Evolutionary conservation across 2,329 filamentous ascomycete genomes (phyloP).

Genomic region (Rugonectria rugulosa): DNA sequence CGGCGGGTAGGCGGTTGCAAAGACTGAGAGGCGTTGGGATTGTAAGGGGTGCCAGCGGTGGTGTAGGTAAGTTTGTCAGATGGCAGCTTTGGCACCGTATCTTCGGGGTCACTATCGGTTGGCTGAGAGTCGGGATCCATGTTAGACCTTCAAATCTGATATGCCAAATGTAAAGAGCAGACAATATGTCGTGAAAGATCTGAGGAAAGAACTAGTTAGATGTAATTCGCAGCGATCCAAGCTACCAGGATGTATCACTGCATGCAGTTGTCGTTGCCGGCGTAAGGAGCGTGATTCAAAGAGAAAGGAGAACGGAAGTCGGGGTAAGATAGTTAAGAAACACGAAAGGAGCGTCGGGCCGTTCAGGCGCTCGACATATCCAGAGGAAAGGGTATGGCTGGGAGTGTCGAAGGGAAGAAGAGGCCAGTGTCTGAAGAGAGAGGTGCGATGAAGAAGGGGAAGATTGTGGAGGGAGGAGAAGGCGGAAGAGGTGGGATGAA

Average conservation of each 20-base stretch:
- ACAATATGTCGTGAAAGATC: constrained; percentile 26
- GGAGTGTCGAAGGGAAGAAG: constrained; percentile 9
- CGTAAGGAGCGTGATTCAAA: constrained; percentile 20
- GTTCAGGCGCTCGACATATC: constrained; percentile 25
- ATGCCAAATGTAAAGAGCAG: constrained; percentile 24
- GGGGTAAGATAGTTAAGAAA: constrained; percentile 13
- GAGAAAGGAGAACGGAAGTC: constrained; percentile 9
- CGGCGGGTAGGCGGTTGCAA: constrained; percentile 61
- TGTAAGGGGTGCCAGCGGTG: constrained; percentile 64
- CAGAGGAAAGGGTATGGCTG: constrained; percentile 7
- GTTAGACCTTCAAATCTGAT: constrained; percentile 29
- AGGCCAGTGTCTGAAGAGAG: constrained; percentile 6
- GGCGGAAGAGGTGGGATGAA: constrained; percentile 2
- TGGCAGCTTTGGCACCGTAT: constrained; percentile 32
- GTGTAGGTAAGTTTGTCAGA: constrained; percentile 56
- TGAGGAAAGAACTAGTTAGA: constrained; percentile 44
- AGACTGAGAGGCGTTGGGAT: constrained; percentile 53
- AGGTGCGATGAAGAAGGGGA: constrained; percentile 17
- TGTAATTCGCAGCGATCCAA: constrained; percentile 19
- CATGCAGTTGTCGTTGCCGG: constrained; percentile 7
- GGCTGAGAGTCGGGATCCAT: constrained; percentile 43
- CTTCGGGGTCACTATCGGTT: constrained; percentile 31
- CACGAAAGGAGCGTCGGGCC: constrained; percentile 23
- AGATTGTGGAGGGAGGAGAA: neutral
- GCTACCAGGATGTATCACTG: constrained; percentile 15